These are phyloP conservation scores for Diospyros kaki DNA, from an alignment of 148 eudicot species.

Conservation along the genomic window DNA sequence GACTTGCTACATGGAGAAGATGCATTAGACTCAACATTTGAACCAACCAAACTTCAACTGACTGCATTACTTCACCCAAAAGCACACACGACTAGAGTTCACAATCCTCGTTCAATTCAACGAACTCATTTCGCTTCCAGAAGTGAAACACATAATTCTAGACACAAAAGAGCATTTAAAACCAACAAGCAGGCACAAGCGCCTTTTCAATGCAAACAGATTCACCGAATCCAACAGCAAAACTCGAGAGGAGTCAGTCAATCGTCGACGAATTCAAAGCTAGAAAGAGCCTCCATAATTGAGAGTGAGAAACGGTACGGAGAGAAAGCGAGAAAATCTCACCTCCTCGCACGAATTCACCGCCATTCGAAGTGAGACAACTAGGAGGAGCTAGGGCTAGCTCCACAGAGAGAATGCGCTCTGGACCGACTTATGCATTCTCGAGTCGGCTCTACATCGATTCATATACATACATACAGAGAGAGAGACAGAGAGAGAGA, in stretches of 20 bases:
- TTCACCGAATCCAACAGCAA: not conserved
- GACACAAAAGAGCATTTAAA: not conserved
- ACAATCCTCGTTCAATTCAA: not conserved
- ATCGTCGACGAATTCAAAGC: not conserved
- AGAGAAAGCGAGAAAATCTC: conserved; percentile 12
- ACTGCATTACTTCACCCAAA: no score
- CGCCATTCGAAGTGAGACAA: conserved; percentile 36
- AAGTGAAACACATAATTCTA: not conserved
- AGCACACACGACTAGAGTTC: not conserved
- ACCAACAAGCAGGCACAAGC: not conserved
- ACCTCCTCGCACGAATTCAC: conserved; percentile 46
- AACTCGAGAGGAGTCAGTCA: not conserved
- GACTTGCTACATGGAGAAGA: not conserved
- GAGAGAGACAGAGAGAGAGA: conserved; percentile 8
- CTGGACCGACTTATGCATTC: not conserved
- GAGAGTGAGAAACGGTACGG: no score
- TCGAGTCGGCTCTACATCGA: not conserved
- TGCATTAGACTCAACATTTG: not conserved
- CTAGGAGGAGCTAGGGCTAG: not conserved
- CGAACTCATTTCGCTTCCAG: not conserved
- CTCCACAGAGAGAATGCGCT: not conserved
- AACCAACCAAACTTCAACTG: not conserved
- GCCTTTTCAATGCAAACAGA: not conserved
- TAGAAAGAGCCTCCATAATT: conserved; percentile 4
- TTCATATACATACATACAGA: no score